Percentiles rank a stretch among this genome's conserved stretches.
Evolutionary conservation across 768 basidiomycete genomes (phyloP).

Genomic region (Pleurotus ostreatus): DNA sequence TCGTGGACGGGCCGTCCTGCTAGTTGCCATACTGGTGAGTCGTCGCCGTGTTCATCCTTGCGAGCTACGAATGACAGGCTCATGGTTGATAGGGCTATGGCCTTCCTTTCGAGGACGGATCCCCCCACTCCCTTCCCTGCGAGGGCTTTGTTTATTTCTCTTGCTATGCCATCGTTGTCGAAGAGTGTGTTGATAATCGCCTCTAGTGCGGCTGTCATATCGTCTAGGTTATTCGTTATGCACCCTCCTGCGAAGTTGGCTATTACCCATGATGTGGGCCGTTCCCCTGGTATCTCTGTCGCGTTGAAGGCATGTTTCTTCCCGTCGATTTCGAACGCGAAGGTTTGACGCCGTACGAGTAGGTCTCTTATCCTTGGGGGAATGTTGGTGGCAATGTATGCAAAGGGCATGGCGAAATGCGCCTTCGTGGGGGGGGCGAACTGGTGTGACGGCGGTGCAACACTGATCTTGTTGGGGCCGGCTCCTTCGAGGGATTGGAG

Average conservation of each 20-base stretch:
- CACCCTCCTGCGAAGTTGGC: not conserved
- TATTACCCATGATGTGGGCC: not conserved
- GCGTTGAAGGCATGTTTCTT: not conserved
- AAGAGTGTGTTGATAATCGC: not conserved
- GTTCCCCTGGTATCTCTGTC: not conserved
- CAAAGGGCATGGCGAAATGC: not conserved
- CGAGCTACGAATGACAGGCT: not conserved
- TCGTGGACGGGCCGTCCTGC: not conserved
- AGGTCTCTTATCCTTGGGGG: not conserved
- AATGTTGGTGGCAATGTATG: not conserved
- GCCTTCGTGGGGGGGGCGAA: not conserved
- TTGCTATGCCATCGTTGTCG: not conserved
- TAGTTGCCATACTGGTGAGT: not conserved
- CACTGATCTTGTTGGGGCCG: not conserved
- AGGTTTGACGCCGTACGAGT: not conserved
- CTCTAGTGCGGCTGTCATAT: not conserved
- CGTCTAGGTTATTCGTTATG: not conserved
- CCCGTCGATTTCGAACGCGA: not conserved
- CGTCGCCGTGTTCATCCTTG: not conserved
- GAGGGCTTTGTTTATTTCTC: not conserved
- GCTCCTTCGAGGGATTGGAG: not conserved
- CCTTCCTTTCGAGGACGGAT: not conserved
- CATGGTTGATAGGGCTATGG: not conserved
- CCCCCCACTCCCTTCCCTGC: not conserved
- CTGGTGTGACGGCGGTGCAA: not conserved